A percentile compares a stretch with the other conserved stretches of the same genome.
These are phyloP conservation scores for Smithsoniella earleae DNA, from an alignment of 163 green algal species.

Conservation along the genomic window DNA sequence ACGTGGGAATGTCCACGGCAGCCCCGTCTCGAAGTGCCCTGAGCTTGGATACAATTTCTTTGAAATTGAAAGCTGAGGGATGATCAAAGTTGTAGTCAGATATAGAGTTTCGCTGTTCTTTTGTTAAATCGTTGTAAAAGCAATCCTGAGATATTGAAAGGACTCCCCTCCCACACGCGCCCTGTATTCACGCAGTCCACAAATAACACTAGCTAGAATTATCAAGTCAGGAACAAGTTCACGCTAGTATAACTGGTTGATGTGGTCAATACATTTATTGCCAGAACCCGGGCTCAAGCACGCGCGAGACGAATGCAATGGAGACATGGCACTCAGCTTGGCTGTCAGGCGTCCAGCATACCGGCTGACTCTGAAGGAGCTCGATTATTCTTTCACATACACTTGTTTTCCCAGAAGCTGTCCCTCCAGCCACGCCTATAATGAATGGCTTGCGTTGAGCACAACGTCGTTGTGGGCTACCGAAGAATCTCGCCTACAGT, in stretches of 20 bases:
- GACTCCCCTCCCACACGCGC: slow-evolving; percentile 25
- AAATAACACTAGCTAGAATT: too few species aligned
- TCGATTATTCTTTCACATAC: slow-evolving; percentile 60
- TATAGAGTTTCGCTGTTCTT: slow-evolving; percentile 44
- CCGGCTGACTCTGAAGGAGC: slow-evolving; percentile 37
- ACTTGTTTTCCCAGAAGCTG: slow-evolving; percentile 59
- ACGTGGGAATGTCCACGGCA: slow-evolving; percentile 51
- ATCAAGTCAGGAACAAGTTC: too few species aligned
- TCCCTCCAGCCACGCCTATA: slow-evolving; percentile 58
- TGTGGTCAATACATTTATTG: too few species aligned
- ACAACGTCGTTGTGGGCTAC: too few species aligned
- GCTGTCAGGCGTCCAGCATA: too few species aligned
- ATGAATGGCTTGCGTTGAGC: slow-evolving; percentile 37
- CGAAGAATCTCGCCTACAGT: too few species aligned
- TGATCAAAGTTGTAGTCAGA: slow-evolving; percentile 67
- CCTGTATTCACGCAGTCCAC: slow-evolving; percentile 13
- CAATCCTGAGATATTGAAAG: slow-evolving; percentile 49
- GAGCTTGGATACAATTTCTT: slow-evolving; percentile 43
- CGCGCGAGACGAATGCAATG: too few species aligned
- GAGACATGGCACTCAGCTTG: too few species aligned
- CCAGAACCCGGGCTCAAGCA: too few species aligned
- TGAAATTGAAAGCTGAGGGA: slow-evolving; percentile 49
- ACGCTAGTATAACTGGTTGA: too few species aligned
- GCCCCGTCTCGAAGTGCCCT: slow-evolving; percentile 36
- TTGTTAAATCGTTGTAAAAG: slow-evolving; percentile 53